Evolutionary conservation across 768 basidiomycete genomes (phyloP).

Genomic region (Austroboletus eburneus): DNA sequence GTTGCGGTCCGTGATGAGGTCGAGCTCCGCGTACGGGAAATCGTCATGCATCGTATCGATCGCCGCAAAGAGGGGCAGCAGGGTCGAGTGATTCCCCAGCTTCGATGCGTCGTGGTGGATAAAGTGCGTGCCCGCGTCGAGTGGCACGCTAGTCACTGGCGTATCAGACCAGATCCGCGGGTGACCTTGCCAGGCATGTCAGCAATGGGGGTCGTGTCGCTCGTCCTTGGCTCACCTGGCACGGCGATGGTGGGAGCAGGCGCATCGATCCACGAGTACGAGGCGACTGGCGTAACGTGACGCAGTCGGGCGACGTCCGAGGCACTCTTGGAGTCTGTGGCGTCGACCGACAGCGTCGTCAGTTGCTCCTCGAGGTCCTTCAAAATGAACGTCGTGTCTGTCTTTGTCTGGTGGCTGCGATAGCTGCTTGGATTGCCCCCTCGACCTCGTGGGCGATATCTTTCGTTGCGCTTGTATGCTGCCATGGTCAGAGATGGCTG

Average conservation of each 20-base stretch:
- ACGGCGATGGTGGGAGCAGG: constrained; percentile 46
- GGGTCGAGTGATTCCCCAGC: constrained; percentile 33
- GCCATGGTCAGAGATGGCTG: constrained; percentile 20
- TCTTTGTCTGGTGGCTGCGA: not conserved
- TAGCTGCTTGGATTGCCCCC: constrained; percentile 11
- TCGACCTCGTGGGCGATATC: constrained; percentile 12
- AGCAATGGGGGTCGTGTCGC: too few species aligned
- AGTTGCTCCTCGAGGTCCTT: constrained; percentile 20
- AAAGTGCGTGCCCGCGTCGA: constrained; percentile 47
- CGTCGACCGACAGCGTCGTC: constrained; percentile 14
- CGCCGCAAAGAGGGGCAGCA: constrained; percentile 58
- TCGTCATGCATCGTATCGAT: constrained; percentile 40
- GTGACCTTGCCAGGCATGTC: constrained; percentile 52
- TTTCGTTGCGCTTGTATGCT: constrained; percentile 7
- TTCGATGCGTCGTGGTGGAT: constrained; percentile 57
- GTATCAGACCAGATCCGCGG: constrained; percentile 56
- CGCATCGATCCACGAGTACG: constrained; percentile 51
- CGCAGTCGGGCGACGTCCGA: constrained; percentile 30
- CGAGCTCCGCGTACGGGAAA: constrained; percentile 33
- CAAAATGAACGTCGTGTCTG: constrained; percentile 13
- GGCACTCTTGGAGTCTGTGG: not conserved
- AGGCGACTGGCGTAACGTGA: constrained; percentile 43
- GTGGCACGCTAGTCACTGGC: constrained; percentile 49
- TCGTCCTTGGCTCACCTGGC: constrained; percentile 42
- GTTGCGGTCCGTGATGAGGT: constrained; percentile 61